Evolutionary conservation across 208 protist species (phyloP).

Genomic region (Acanthamoeba royreba): DNA sequence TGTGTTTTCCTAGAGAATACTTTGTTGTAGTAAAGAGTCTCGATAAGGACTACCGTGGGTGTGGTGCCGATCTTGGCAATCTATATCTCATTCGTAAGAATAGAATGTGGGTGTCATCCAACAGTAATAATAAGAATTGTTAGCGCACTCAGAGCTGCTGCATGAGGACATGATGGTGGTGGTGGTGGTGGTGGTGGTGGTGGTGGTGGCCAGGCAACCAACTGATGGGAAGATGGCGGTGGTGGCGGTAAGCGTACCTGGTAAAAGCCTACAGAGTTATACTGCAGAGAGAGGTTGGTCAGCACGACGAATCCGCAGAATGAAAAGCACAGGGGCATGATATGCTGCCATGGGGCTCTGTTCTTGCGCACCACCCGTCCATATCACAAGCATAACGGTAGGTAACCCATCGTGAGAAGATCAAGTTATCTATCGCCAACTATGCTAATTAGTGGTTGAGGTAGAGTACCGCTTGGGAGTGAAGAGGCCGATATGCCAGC

Average conservation of each 20-base stretch:
- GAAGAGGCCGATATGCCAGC: constrained; percentile 15
- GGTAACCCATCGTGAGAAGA: background rate
- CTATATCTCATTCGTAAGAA: background rate
- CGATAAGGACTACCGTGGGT: constrained; percentile 34
- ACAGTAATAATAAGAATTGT: background rate
- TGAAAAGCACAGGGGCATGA: constrained; percentile 81
- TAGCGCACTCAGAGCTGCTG: background rate
- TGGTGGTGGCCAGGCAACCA: background rate
- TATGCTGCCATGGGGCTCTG: constrained; percentile 45
- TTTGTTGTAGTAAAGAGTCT: constrained; percentile 21
- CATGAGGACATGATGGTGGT: background rate
- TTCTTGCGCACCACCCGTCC: background rate
- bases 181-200: background rate
- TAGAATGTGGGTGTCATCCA: background rate
- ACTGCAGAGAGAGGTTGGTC: constrained; percentile 85
- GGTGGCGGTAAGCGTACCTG: constrained; percentile 72
- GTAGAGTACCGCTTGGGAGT: background rate
- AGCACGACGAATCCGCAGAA: constrained; percentile 88
- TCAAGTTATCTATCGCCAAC: background rate
- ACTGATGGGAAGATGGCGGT: no score
- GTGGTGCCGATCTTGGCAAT: constrained; percentile 65
- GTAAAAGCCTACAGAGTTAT: constrained; percentile 89
- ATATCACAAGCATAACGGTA: background rate
- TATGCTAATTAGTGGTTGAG: background rate
- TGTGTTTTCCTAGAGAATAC: constrained; percentile 60